A percentile compares a stretch with the other conserved stretches of the same genome.
These are phyloP conservation scores for Ceratorhiza oryzae-sativae DNA, from an alignment of 1,284 basidiomycete genomes.

Conservation along the genomic window DNA sequence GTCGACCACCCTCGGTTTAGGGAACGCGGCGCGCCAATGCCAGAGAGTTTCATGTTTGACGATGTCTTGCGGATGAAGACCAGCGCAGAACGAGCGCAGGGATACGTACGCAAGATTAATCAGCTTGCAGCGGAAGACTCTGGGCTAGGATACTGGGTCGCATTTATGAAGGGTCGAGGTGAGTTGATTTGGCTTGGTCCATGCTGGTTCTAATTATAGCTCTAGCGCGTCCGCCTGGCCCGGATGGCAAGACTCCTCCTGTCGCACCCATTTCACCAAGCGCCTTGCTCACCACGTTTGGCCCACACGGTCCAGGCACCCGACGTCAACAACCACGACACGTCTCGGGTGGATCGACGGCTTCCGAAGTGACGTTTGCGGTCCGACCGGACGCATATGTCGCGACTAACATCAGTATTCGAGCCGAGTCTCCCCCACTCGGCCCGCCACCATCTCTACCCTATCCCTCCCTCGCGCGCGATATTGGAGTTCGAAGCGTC, in stretches of 20 bases:
- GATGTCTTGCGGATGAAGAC: conserved; percentile 70
- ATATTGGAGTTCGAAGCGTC: conserved; percentile 44
- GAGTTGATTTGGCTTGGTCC: conserved; percentile 45
- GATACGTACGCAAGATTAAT: conserved; percentile 85
- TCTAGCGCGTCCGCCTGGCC: conserved; percentile 29
- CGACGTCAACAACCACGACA: conserved; percentile 51
- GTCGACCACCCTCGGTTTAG: conserved; percentile 17
- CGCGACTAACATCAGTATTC: conserved; percentile 71
- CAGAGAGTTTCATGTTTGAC: conserved; percentile 75
- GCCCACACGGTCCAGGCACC: conserved; percentile 28
- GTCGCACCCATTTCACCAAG: conserved; percentile 44
- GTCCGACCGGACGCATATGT: conserved; percentile 73
- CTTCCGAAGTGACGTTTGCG: conserved; percentile 79
- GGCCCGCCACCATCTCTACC: conserved; percentile 71
- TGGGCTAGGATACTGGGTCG: conserved; percentile 80
- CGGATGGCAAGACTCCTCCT: conserved; percentile 44
- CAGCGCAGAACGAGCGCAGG: conserved; percentile 72
- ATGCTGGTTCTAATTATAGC: conserved; percentile 1
- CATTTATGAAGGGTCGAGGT: conserved; percentile 65
- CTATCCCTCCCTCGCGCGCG: conserved; percentile 67
- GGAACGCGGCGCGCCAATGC: conserved; percentile 48
- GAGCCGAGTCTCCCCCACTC: conserved; percentile 56
- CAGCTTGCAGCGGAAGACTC: conserved; percentile 75
- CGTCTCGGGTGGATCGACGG: conserved; percentile 70
- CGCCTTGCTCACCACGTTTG: conserved; percentile 2